Conservation (phyloP, 192 early-diverging fungal species). For the Paraglomus brasilianum region DNA sequence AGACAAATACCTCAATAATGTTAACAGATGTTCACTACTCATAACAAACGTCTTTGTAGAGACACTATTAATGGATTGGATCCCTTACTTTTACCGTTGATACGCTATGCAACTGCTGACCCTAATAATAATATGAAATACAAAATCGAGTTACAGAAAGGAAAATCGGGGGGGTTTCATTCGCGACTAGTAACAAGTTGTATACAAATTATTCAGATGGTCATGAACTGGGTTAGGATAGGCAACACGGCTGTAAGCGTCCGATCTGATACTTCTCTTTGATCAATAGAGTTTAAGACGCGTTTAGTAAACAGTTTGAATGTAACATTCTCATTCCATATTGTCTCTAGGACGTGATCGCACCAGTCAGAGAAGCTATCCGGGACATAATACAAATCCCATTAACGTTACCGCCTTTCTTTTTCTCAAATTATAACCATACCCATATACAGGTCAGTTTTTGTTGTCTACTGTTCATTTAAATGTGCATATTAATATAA, state of each 20-base stretch:
- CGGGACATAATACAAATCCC: not conserved
- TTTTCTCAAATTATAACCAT: not conserved
- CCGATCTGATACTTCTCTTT: not conserved
- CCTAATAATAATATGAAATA: not conserved
- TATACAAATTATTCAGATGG: not conserved
- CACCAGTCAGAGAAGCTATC: not conserved
- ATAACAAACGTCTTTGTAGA: not conserved
- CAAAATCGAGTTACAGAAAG: not conserved
- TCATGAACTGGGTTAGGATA: not conserved
- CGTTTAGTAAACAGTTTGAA: not conserved
- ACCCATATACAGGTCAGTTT: too few relatives aligned
- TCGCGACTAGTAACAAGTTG: not conserved
- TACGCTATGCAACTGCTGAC: not conserved
- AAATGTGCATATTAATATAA: too few relatives aligned
- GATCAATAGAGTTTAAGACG: not conserved
- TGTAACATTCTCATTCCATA: not conserved
- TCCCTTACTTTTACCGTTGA: slow-evolving; percentile 13
- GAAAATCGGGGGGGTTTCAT: not conserved
- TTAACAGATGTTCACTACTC: not conserved
- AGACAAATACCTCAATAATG: not conserved
- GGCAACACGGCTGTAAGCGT: not conserved
- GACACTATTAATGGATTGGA: not conserved
- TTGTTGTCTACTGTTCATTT: too few relatives aligned
- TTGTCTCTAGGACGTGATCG: not conserved
- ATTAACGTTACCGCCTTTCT: not conserved